A percentile compares a stretch with the other conserved stretches of the same genome.
Evolutionary conservation across 768 basidiomycete species (phyloP).

Genomic region (Tricholoma sp.): DNA sequence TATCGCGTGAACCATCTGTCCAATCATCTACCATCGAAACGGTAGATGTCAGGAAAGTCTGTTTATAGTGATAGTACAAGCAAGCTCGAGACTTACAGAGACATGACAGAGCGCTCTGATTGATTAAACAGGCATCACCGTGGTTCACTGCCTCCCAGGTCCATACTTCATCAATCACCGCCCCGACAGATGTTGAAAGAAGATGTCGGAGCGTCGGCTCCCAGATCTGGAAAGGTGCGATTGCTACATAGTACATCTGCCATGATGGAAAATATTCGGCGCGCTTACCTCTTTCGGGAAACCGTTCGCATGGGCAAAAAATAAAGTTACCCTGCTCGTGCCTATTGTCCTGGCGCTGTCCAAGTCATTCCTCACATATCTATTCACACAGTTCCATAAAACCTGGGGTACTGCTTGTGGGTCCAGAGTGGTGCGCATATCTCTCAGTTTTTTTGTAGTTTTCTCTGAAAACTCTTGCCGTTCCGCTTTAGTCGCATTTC

Average conservation of each 20-base stretch:
- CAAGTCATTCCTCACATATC: conserved; percentile 47
- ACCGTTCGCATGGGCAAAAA: conserved; percentile 83
- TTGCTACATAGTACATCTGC: neutral
- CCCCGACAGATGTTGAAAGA: conserved; percentile 35
- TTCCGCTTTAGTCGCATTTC: conserved; percentile 32
- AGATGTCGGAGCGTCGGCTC: conserved; percentile 60
- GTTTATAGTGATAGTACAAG: neutral
- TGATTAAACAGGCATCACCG: conserved; percentile 78
- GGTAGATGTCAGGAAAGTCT: neutral
- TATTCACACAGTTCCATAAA: conserved; percentile 70
- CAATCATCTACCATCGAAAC: conserved; percentile 54
- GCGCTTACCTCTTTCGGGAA: conserved; percentile 78
- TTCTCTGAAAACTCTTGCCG: conserved; percentile 20
- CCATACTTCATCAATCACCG: conserved; percentile 67
- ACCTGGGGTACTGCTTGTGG: conserved; percentile 35
- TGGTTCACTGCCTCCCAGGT: conserved; percentile 80
- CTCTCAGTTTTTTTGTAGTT: conserved; percentile 19
- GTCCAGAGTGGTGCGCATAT: conserved; percentile 24
- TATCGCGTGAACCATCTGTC: conserved; percentile 73
- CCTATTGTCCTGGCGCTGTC: conserved; percentile 28
- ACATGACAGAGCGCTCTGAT: conserved; percentile 47
- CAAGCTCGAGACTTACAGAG: conserved; percentile 43
- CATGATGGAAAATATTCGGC: neutral
- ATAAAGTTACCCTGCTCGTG: conserved; percentile 45
- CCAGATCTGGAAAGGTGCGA: conserved; percentile 54